Evolutionary conservation across 345 rosid genomes (phyloP), one percentile per base, ranked within the genome.

Genomic region (Gossypium ekmanianum): DNA sequence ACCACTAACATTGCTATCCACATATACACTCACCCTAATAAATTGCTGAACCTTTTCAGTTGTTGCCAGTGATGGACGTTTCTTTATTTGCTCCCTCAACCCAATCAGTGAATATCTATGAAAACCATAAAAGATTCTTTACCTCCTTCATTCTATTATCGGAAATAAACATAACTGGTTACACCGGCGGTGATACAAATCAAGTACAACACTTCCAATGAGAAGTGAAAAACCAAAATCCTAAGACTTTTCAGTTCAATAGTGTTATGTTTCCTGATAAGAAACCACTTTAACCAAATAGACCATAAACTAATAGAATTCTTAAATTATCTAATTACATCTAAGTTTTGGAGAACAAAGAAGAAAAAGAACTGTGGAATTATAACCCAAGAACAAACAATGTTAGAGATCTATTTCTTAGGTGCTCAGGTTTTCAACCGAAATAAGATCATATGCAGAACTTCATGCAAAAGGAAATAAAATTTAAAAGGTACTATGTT

Each of bases 11-110:
- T 50, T 16, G 16, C n/a, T 8, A 44, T 44, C 26, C 44, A 59
- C n/a, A 17, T 13, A n/a, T 50, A 48, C 5, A 57, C 94, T 86
- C 84, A 95, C 99, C 99, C 90, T 88, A 57, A 95, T 88, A 85
- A 87, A 86, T 66, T 88, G 99, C 79, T 95, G 98, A 79, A 91
- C 91, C 87, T 93, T 95, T 81, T 93, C 98, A 1, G 94, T 93
- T 67, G 98, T 91, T 78, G 97, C 97, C 44, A 95, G 83, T 63
- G 99, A 97, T 22, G 99, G 98, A 16, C 99, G 98, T 76, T 95
- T 95, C 88, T 95, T 95, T 81, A 91, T 95, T 84, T 95, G 98
- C 85, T 95, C 98, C 81, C 98, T 87, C 88, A 93, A 77, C 75
- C 87, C 88, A 70, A 82, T 58, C 77, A 94, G 80, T 0, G 98